A percentile compares a stretch with the other conserved stretches of the same genome.
These are phyloP conservation scores for Thielaviopsis populi DNA, from an alignment of 2,329 filamentous ascomycete genomes.

Conservation along the genomic window DNA sequence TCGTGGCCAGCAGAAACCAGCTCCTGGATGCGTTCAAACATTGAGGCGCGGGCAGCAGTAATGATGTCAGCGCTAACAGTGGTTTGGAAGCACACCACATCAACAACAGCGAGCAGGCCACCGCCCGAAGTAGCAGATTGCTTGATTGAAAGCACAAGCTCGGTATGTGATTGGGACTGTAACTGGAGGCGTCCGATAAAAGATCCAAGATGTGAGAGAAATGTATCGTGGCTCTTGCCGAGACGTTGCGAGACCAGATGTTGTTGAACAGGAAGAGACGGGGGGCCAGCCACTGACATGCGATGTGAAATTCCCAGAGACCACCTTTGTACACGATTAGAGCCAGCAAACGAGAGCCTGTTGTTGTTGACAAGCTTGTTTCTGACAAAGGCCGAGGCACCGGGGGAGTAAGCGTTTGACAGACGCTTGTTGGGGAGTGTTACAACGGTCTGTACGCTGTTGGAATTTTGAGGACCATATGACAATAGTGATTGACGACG, in stretches of 20 bases:
- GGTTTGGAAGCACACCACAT: slow-evolving; percentile 68
- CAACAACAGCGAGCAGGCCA: slow-evolving; percentile 62
- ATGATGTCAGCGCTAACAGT: slow-evolving; percentile 50
- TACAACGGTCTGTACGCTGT: slow-evolving; percentile 27
- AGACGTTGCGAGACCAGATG: slow-evolving; percentile 75
- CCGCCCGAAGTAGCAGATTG: slow-evolving; percentile 72
- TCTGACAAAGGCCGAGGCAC: slow-evolving; percentile 1
- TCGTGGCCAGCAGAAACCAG: slow-evolving; percentile 70
- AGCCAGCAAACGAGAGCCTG: slow-evolving; percentile 26
- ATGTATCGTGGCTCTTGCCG: slow-evolving; percentile 66
- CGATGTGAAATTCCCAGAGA: slow-evolving; percentile 52
- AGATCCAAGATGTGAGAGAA: slow-evolving; percentile 78
- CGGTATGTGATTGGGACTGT: slow-evolving; percentile 77
- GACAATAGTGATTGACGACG: slow-evolving; percentile 14
- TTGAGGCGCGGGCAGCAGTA: slow-evolving; percentile 52
- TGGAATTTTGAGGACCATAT: slow-evolving; percentile 31
- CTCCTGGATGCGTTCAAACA: slow-evolving; percentile 67
- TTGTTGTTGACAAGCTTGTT: slow-evolving; percentile 22
- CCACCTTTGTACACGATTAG: slow-evolving; percentile 30
- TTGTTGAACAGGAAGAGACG: slow-evolving; percentile 42
- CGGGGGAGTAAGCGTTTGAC: slow-evolving; percentile 30
- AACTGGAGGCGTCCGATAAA: slow-evolving; percentile 84
- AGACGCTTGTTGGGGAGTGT: slow-evolving; percentile 31
- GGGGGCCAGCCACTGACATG: slow-evolving; percentile 57
- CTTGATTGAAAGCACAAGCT: slow-evolving; percentile 67